Conservation (phyloP, 768 basidiomycete genomes). For the Dioszegia hungarica region DNA sequence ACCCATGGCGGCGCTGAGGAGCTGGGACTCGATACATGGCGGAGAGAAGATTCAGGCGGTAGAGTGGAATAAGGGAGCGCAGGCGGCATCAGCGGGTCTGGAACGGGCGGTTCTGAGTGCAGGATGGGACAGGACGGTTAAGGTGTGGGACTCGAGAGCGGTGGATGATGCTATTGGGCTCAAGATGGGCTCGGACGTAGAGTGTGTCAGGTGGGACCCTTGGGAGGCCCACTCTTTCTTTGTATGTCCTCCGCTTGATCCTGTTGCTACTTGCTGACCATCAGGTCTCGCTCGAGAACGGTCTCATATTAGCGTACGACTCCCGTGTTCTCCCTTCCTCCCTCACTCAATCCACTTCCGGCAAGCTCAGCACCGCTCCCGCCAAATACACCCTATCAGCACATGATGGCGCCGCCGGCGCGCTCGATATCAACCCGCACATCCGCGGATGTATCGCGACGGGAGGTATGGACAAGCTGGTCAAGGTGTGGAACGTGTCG, state of each 20-base stretch:
- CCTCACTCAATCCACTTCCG: constrained; percentile 2
- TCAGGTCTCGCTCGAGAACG: constrained; percentile 71
- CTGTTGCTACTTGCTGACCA: neutral
- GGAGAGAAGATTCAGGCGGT: constrained; percentile 95
- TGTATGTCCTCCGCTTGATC: constrained; percentile 53
- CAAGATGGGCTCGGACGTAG: constrained; percentile 82
- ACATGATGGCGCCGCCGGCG: constrained; percentile 83
- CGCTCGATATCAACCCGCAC: constrained; percentile 84
- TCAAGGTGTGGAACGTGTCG: constrained; percentile 89
- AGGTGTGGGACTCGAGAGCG: constrained; percentile 85
- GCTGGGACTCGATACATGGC: constrained; percentile 61
- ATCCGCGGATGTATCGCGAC: constrained; percentile 86
- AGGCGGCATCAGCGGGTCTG: constrained; percentile 53
- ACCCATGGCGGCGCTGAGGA: constrained; percentile 64
- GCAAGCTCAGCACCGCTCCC: constrained; percentile 51
- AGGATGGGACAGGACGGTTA: constrained; percentile 90
- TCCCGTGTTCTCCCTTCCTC: constrained; percentile 60
- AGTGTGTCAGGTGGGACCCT: constrained; percentile 91
- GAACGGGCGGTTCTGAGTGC: constrained; percentile 88
- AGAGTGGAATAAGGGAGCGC: constrained; percentile 70
- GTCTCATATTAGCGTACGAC: constrained; percentile 87
- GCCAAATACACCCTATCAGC: constrained; percentile 77
- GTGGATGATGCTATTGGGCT: constrained; percentile 79
- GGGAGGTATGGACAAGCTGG: constrained; percentile 84
- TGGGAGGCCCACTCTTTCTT: constrained; percentile 85